Evolutionary conservation across 768 basidiomycete genomes (phyloP).

Genomic region (Suillus ampliporus): DNA sequence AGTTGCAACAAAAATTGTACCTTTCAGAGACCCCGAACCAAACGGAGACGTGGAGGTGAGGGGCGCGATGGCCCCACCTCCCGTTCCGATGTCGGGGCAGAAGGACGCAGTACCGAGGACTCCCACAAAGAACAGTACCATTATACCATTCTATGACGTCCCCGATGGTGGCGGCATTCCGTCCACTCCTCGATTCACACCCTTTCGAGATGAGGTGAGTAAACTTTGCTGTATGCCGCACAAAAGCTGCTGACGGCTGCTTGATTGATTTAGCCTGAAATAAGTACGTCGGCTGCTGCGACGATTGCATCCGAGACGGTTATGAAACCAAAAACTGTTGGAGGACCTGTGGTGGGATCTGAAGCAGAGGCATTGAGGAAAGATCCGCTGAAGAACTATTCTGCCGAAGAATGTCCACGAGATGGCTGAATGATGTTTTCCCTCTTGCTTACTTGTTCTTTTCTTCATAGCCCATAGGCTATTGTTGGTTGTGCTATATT

Average conservation of each 20-base stretch:
- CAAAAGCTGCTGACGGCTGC: conserved; percentile 9
- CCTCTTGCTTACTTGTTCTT: conserved; percentile 8
- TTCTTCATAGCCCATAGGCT: background rate
- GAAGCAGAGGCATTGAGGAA: conserved; percentile 82
- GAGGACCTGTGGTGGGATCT: conserved; percentile 51
- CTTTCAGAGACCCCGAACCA: conserved; percentile 67
- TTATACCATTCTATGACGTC: conserved; percentile 48
- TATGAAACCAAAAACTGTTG: conserved; percentile 66
- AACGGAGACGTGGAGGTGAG: conserved; percentile 36
- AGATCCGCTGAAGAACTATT: conserved; percentile 83
- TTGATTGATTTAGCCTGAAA: conserved; percentile 23
- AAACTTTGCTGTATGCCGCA: background rate
- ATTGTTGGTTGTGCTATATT: conserved; percentile 7
- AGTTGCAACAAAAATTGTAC: conserved; percentile 59
- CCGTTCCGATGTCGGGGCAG: conserved; percentile 36
- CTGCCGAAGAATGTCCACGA: conserved; percentile 24
- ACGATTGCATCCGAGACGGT: conserved; percentile 56
- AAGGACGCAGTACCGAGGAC: conserved; percentile 39
- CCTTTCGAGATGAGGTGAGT: conserved; percentile 75
- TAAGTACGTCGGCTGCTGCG: conserved; percentile 33
- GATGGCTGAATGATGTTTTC: conserved; percentile 27
- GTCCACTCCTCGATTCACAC: conserved; percentile 65
- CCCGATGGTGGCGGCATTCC: conserved; percentile 39
- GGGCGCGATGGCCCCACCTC: conserved; percentile 41
- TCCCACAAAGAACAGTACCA: conserved; percentile 37